Conservation (phyloP, 345 rosid species). For the Garcia nutans region DNA sequence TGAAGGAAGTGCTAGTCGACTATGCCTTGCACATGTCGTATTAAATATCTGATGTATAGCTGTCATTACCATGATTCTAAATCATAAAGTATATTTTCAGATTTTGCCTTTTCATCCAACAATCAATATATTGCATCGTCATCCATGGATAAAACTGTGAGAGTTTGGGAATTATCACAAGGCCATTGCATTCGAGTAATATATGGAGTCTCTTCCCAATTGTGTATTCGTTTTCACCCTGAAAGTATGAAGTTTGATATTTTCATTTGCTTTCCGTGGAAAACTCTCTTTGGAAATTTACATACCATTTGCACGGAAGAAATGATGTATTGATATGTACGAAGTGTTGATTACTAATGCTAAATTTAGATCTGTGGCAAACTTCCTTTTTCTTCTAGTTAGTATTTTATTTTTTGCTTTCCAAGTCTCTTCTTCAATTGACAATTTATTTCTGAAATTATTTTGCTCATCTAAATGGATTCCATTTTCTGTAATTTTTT, state of each 20-base stretch:
- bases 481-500: not conserved
- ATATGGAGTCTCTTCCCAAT: slow-evolving; percentile 82
- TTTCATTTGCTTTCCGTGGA: not conserved
- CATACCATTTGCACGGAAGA: not conserved
- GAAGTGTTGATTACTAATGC: not conserved
- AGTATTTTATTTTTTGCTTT: not conserved
- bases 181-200: slow-evolving; percentile 93
- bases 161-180: slow-evolving; percentile 92
- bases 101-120: slow-evolving; percentile 97
- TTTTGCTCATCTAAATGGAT: not conserved
- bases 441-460: not conserved
- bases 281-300: not conserved
- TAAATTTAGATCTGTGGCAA: not conserved
- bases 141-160: slow-evolving; percentile 89
- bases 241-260: slow-evolving; percentile 46
- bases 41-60: not conserved
- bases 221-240: slow-evolving; percentile 94
- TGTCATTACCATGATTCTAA: slow-evolving; percentile 25
- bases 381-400: not conserved
- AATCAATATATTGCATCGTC: slow-evolving; percentile 94
- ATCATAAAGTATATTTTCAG: slow-evolving; percentile 45
- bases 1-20: not conserved
- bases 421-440: not conserved
- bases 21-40: not conserved
- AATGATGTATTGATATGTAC: not conserved